Conservation (phyloP, 2,329 filamentous ascomycete species). For the Pleurostoma richardsiae region DNA sequence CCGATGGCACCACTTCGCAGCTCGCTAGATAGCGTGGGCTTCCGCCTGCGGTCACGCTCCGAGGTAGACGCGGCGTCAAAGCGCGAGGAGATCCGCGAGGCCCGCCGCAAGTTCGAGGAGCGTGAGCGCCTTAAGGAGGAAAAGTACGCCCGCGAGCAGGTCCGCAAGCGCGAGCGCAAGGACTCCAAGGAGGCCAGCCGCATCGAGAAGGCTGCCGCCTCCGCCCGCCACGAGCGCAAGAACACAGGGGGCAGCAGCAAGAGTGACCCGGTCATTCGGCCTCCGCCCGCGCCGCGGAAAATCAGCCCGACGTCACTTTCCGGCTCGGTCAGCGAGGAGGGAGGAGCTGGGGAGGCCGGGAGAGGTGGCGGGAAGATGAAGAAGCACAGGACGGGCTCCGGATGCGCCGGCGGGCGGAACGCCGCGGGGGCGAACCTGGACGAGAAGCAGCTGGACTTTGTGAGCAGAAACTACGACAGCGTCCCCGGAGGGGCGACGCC, state of each 20-base stretch:
- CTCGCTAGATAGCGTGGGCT: constrained; percentile 51
- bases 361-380: neutral
- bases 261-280: constrained; percentile 8
- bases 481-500: constrained; percentile 24
- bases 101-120: constrained; percentile 58
- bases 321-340: constrained; percentile 1
- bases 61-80: constrained; percentile 52
- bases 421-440: constrained; percentile 7
- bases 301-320: constrained; percentile 12
- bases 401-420: constrained; percentile 1
- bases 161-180: constrained; percentile 53
- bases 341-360: neutral
- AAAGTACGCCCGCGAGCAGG: constrained; percentile 55
- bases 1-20: constrained; percentile 49
- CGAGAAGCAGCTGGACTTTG: constrained; percentile 39
- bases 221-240: constrained; percentile 34
- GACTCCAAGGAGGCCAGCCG: constrained; percentile 50
- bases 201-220: constrained; percentile 40
- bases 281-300: constrained; percentile 14
- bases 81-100: constrained; percentile 53
- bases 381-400: neutral
- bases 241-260: constrained; percentile 17
- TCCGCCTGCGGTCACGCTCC: constrained; percentile 56
- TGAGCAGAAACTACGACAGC: constrained; percentile 41
- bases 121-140: constrained; percentile 58